phyloP scores from a whole-genome alignment of 139 green algal genomes.

The Chlamydomonas sp. region DNA sequence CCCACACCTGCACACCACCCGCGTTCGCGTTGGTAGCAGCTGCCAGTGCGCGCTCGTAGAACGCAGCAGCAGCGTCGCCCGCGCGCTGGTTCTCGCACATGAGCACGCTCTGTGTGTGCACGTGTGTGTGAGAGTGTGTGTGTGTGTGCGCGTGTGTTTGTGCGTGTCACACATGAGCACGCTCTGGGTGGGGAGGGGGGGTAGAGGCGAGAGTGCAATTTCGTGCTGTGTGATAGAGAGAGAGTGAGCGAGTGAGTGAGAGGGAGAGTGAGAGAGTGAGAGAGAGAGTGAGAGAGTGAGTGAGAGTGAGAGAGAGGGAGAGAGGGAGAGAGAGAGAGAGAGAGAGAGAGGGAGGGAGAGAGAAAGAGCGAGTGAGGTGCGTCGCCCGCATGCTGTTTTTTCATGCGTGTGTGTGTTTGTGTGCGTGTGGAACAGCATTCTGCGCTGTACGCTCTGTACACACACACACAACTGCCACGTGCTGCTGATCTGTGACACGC shows the following conservation, averaged over 20 bases:
- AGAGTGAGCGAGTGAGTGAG: too few species aligned
- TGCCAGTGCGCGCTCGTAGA: conserved; percentile 16
- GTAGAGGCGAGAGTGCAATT: not conserved
- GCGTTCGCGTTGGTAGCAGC: not conserved
- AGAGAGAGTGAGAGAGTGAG: too few species aligned
- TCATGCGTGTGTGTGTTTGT: not conserved
- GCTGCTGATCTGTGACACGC: too few species aligned
- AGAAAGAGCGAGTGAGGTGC: too few species aligned
- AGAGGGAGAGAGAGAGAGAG: too few species aligned
- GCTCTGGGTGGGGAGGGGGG: not conserved
- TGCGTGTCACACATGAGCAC: not conserved
- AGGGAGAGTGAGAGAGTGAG: too few species aligned
- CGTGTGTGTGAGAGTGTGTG: not conserved
- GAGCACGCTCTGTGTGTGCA: conserved; percentile 20
- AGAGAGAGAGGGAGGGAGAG: too few species aligned
- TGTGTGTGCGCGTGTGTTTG: not conserved
- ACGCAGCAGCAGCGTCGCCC: conserved; percentile 20
- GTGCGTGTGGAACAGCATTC: not conserved
- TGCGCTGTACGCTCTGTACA: not conserved
- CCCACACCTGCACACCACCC: too few species aligned
- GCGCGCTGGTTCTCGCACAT: conserved; percentile 34
- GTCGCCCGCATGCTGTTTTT: too few species aligned
- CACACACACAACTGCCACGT: not conserved
- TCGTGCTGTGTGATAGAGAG: not conserved
- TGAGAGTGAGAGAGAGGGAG: too few species aligned